Conservation (phyloP, 805 yeast genomes). For the Ogataea wickerhamii region DNA sequence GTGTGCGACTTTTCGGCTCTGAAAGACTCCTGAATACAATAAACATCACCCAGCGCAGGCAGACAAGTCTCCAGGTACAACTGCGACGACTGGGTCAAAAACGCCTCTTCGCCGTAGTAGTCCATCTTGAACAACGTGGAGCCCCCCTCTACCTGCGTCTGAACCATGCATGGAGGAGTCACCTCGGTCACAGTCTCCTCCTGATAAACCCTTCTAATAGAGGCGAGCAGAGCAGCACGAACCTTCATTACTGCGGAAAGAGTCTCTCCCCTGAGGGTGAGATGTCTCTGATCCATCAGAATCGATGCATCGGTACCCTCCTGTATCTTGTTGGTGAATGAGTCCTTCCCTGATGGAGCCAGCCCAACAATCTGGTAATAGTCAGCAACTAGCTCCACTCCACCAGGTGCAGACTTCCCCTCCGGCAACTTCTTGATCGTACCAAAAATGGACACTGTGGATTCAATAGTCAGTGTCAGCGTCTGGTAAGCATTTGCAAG, state of each 20-base stretch:
- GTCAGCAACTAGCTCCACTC: conserved; percentile 89
- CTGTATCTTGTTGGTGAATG: conserved; percentile 90
- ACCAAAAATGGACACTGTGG: conserved; percentile 80
- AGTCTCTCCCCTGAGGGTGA: conserved; percentile 95
- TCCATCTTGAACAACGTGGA: conserved; percentile 89
- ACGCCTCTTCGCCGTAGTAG: conserved; percentile 97
- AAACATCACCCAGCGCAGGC: conserved; percentile 96
- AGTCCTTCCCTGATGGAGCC: conserved; percentile 95
- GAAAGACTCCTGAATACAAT: conserved; percentile 96
- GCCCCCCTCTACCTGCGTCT: conserved; percentile 99
- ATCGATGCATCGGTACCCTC: conserved; percentile 93
- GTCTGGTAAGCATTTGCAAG: conserved; percentile 89
- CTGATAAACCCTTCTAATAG: conserved; percentile 71
- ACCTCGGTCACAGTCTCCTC: conserved; percentile 83
- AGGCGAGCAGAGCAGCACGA: conserved; percentile 71
- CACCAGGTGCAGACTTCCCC: conserved; percentile 97
- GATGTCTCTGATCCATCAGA: conserved; percentile 90
- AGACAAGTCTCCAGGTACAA: conserved; percentile 93
- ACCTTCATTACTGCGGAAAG: conserved; percentile 91
- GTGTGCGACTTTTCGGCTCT: conserved; percentile 99
- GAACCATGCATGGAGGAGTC: conserved; percentile 99
- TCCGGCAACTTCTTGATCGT: conserved; percentile 80
- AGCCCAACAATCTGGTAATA: conserved; percentile 84
- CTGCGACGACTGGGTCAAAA: conserved; percentile 94
- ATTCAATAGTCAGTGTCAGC: conserved; percentile 79